phyloP scores from a whole-genome alignment of 2,329 filamentous ascomycete species.

The Fusarium subglutinans region DNA sequence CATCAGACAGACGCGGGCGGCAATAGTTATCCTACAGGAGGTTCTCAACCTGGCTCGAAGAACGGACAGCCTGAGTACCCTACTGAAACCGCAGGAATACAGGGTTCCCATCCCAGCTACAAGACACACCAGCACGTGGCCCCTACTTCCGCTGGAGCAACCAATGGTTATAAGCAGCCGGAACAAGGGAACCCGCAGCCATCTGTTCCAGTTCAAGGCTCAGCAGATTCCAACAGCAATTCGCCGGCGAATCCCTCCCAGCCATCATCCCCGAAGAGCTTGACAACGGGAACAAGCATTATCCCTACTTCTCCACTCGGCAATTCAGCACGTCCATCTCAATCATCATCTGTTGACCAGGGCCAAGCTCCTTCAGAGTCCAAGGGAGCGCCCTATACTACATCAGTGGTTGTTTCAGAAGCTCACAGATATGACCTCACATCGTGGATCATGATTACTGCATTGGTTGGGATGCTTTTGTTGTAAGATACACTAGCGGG shows the following conservation, averaged over 20 bases:
- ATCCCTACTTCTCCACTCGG: fast-evolving
- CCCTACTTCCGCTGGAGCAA: neutral
- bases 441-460: neutral
- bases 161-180: fast-evolving
- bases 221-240: fast-evolving
- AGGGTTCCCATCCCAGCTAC: neutral
- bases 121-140: neutral
- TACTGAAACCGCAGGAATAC: too few relatives aligned
- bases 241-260: fast-evolving
- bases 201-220: neutral
- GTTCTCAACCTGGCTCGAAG: neutral
- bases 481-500: too few relatives aligned
- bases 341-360: neutral
- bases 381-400: neutral
- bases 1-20: neutral
- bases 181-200: neutral
- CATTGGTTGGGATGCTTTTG: neutral
- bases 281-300: neutral
- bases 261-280: neutral
- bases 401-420: neutral
- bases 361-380: neutral
- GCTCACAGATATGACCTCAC: neutral
- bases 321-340: neutral
- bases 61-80: too few relatives aligned
- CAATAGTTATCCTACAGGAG: fast-evolving